Conservation (phyloP, 1,284 basidiomycete species). For the Ustilago bromivora region DNA sequence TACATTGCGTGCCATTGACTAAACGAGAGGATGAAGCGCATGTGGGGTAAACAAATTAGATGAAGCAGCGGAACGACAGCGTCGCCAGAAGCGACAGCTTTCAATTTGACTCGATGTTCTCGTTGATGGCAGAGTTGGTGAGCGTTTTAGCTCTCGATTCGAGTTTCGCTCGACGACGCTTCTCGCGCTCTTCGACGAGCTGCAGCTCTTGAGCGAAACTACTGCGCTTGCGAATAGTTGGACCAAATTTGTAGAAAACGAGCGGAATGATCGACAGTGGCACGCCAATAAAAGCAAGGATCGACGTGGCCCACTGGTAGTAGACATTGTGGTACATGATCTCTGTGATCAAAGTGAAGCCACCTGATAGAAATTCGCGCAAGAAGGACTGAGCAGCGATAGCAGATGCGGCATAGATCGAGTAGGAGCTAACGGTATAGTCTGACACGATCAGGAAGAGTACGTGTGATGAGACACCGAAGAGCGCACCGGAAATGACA, state of each 20-base stretch:
- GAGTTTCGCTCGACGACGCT: slow-evolving; percentile 26
- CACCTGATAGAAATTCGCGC: slow-evolving; percentile 52
- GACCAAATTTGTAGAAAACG: slow-evolving; percentile 56
- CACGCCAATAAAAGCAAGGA: slow-evolving; percentile 55
- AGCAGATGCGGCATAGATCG: slow-evolving; percentile 57
- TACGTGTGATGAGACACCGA: slow-evolving; percentile 57
- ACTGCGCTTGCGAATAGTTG: slow-evolving; percentile 47
- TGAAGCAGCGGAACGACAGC: background rate
- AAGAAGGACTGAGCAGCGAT: slow-evolving; percentile 58
- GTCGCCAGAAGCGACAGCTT: slow-evolving; percentile 3
- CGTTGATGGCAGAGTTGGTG: slow-evolving; percentile 7
- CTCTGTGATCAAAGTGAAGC: slow-evolving; percentile 51
- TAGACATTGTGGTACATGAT: slow-evolving; percentile 55
- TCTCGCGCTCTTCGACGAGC: slow-evolving; percentile 38
- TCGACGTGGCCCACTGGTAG: slow-evolving; percentile 54
- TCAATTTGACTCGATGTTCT: slow-evolving; percentile 1
- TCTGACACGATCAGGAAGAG: slow-evolving; percentile 62
- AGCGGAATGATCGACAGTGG: slow-evolving; percentile 54
- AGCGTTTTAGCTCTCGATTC: slow-evolving; percentile 30
- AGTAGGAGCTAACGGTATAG: slow-evolving; percentile 57
- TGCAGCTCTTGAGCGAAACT: slow-evolving; percentile 56
- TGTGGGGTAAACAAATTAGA: background rate
- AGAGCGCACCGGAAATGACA: slow-evolving; percentile 46
- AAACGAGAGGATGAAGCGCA: background rate
- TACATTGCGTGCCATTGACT: background rate